These are phyloP conservation scores for Trapa incisa DNA, from an alignment of 345 rosid genomes.

Conservation along the genomic window DNA sequence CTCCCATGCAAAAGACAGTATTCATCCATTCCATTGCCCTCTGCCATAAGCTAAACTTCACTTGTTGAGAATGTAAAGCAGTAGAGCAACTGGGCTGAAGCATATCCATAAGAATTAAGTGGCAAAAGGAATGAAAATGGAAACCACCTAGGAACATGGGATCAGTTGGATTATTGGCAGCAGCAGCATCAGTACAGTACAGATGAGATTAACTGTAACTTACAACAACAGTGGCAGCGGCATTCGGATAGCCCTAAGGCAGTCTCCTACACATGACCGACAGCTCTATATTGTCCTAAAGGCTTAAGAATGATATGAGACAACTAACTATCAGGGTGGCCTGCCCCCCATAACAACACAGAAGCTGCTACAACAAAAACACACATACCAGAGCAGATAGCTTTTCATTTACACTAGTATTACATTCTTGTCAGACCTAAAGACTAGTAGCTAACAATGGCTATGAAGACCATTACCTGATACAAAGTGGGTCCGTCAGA, in stretches of 20 bases:
- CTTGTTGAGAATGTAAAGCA: background rate
- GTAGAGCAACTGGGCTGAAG: background rate
- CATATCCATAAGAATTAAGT: conserved; percentile 10
- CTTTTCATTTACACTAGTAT: background rate
- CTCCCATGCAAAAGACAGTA: background rate
- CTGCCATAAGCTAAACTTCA: background rate
- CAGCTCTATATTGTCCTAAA: background rate
- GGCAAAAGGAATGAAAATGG: conserved; percentile 12
- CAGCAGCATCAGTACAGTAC: background rate
- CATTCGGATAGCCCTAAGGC: background rate
- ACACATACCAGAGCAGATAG: background rate
- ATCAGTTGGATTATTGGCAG: background rate
- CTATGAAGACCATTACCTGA: background rate
- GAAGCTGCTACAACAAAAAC: background rate
- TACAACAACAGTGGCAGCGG: background rate
- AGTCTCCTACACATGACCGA: background rate
- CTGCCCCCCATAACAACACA: background rate
- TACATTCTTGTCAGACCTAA: background rate
- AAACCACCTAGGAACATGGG: background rate
- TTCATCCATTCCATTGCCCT: background rate
- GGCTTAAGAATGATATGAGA: background rate
- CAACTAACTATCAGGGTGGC: background rate
- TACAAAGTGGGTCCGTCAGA: background rate
- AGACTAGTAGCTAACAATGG: background rate
- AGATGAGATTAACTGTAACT: background rate